Evolutionary conservation across 1,284 basidiomycete species (phyloP).

Genomic region (Marasmius sp.): DNA sequence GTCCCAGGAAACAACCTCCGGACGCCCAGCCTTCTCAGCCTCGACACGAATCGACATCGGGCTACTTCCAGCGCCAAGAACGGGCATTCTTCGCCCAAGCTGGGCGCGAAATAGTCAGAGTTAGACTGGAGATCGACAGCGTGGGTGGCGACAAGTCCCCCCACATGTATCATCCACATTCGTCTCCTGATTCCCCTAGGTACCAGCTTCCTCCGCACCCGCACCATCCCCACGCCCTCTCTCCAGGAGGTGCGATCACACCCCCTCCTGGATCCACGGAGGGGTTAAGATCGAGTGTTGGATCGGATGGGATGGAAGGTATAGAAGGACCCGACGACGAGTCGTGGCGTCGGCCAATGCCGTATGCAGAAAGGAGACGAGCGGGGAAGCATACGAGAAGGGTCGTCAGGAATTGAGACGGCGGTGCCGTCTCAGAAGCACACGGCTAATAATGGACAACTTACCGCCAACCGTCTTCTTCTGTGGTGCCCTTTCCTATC

Average conservation of each 20-base stretch:
- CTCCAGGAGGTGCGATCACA: conserved; percentile 27
- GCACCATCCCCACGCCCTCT: conserved; percentile 36
- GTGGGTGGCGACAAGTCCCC: conserved; percentile 2
- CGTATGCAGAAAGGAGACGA: conserved; percentile 63
- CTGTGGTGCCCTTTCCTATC: too few relatives aligned
- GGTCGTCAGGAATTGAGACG: conserved; percentile 48
- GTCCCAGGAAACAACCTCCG: background rate
- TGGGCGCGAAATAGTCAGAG: conserved; percentile 71
- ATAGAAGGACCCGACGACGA: conserved; percentile 54
- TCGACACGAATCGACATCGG: conserved; percentile 58
- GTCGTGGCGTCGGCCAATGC: conserved; percentile 65
- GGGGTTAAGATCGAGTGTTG: conserved; percentile 31
- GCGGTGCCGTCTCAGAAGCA: background rate
- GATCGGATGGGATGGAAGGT: conserved; percentile 1
- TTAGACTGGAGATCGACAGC: conserved; percentile 63
- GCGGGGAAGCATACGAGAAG: conserved; percentile 74
- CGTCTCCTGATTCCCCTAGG: conserved; percentile 9
- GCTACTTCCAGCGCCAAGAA: conserved; percentile 70
- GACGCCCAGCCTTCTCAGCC: conserved; percentile 32
- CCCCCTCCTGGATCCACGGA: conserved; percentile 18
- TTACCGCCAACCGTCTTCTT: too few relatives aligned
- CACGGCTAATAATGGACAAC: background rate
- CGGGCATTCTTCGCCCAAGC: conserved; percentile 74
- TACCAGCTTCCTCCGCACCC: conserved; percentile 23
- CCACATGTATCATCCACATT: conserved; percentile 7